phyloP scores from a whole-genome alignment of 2,329 filamentous ascomycete species.

The Fusarium acutatum region DNA sequence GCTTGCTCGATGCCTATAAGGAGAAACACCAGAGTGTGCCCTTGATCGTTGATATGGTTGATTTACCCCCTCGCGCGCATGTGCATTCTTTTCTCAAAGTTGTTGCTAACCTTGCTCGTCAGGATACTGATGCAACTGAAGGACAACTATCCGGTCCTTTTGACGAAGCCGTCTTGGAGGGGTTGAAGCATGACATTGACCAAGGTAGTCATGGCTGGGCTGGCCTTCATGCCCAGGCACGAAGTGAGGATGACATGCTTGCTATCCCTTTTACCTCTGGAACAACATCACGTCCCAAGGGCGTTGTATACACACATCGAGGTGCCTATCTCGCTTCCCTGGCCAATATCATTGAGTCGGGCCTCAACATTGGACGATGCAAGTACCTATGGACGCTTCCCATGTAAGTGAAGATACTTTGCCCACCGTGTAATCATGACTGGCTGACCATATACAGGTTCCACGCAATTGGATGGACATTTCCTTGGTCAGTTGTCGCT shows the following conservation, averaged over 20 bases:
- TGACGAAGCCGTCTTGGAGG: slow-evolving; percentile 83
- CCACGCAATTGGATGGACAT: slow-evolving; percentile 81
- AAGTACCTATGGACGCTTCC: slow-evolving; percentile 92
- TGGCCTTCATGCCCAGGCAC: slow-evolving; percentile 73
- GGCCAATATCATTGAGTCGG: slow-evolving; percentile 88
- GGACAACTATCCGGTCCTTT: slow-evolving; percentile 81
- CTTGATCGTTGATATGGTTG: slow-evolving; percentile 75
- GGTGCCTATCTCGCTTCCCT: slow-evolving; percentile 86
- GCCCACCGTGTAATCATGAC: background rate
- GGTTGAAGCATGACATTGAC: slow-evolving; percentile 74
- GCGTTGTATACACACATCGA: slow-evolving; percentile 90
- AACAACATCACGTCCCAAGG: slow-evolving; percentile 91
- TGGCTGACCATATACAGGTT: slow-evolving; percentile 54
- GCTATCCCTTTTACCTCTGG: slow-evolving; percentile 94
- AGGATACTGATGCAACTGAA: slow-evolving; percentile 81
- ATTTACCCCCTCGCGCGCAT: slow-evolving; percentile 22
- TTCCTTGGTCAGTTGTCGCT: slow-evolving; percentile 92
- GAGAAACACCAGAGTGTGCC: slow-evolving; percentile 69
- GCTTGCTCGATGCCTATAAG: slow-evolving; percentile 73
- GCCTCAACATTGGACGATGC: slow-evolving; percentile 78
- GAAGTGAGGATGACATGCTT: slow-evolving; percentile 81
- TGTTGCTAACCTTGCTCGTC: slow-evolving; percentile 36
- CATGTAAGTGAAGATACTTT: slow-evolving; percentile 69
- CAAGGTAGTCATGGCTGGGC: slow-evolving; percentile 77
- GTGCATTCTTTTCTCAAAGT: background rate